phyloP scores from a whole-genome alignment of 371 early-diverging fungal genomes.

The Batkoa obscura region DNA sequence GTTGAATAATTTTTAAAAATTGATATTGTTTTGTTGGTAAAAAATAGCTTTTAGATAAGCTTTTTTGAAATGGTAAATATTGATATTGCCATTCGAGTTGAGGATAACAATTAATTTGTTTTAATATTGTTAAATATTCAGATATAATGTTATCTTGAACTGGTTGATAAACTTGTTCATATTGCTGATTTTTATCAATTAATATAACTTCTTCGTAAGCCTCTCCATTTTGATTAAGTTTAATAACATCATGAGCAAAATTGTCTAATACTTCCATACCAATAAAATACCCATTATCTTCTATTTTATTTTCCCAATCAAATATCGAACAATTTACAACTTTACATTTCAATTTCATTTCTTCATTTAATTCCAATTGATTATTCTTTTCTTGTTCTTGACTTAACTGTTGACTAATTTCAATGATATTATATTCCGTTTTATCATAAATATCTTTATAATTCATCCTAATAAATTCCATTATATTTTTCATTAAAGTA shows the following conservation, averaged over 20 bases:
- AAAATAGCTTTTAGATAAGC: slow-evolving; percentile 67
- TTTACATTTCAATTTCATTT: slow-evolving; percentile 34
- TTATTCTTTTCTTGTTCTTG: slow-evolving; percentile 41
- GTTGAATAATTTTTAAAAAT: slow-evolving; percentile 50
- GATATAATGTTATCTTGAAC: slow-evolving; percentile 51
- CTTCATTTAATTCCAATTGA: slow-evolving; percentile 18
- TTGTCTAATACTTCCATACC: slow-evolving; percentile 92
- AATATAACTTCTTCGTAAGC: slow-evolving; percentile 69
- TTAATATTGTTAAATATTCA: slow-evolving; percentile 41
- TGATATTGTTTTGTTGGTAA: slow-evolving; percentile 74
- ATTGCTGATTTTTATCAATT: slow-evolving; percentile 61
- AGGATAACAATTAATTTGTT: slow-evolving; percentile 10
- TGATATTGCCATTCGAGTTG: too few species aligned
- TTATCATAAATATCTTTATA: slow-evolving; percentile 61
- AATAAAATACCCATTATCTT: slow-evolving; percentile 66
- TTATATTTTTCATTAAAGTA: slow-evolving; percentile 78
- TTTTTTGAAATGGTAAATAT: slow-evolving; percentile 59
- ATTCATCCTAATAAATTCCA: slow-evolving; percentile 58
- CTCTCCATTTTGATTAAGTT: slow-evolving; percentile 54
- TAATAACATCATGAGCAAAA: slow-evolving; percentile 84
- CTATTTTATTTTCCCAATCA: slow-evolving; percentile 62
- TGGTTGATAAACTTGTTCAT: slow-evolving; percentile 65
- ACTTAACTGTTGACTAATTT: slow-evolving; percentile 69
- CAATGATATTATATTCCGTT: slow-evolving; percentile 76
- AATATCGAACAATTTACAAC: slow-evolving; percentile 80